These are phyloP conservation scores for Phytophthora citricola DNA, from an alignment of 352 stramenopile genomes.

Conservation along the genomic window DNA sequence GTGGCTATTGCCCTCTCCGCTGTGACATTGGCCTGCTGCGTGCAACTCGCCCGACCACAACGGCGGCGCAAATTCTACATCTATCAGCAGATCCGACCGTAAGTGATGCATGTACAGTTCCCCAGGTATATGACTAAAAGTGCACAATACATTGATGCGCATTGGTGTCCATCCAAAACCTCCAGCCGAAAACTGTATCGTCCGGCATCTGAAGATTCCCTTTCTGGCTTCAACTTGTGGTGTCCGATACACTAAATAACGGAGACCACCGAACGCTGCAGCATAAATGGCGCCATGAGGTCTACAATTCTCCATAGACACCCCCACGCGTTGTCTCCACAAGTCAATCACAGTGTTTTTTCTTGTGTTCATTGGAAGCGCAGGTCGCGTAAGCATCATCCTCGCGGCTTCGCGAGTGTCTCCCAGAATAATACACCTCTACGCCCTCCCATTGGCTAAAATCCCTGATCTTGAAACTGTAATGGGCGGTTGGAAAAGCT, in stretches of 20 bases:
- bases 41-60: conserved; percentile 52
- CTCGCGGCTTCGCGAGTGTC: not conserved
- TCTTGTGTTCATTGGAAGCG: conserved; percentile 1
- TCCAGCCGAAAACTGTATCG: conserved; percentile 8
- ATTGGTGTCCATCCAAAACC: conserved; percentile 3
- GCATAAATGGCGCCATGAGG: conserved; percentile 7
- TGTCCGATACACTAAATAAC: conserved; percentile 1
- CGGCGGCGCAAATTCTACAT: conserved; percentile 31
- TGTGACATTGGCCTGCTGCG: conserved; percentile 59
- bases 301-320: conserved; percentile 4
- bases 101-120: conserved; percentile 36
- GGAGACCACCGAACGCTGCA: conserved; percentile 5
- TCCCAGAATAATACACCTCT: not conserved
- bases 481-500: conserved; percentile 2
- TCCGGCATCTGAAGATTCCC: conserved; percentile 11
- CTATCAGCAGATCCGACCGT: conserved; percentile 54
- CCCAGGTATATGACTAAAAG: not conserved
- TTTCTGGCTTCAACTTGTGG: conserved; percentile 13
- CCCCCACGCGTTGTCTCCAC: not conserved
- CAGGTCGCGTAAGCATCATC: not conserved
- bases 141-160: too few relatives aligned
- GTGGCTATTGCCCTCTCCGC: conserved; percentile 61
- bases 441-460: not conserved
- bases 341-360: not conserved
- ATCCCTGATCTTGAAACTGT: not conserved